Evolutionary conservation across 2,329 filamentous ascomycete genomes (phyloP), one percentile per base, ranked within the genome.

Genomic region (Cordyceps cicadae): DNA sequence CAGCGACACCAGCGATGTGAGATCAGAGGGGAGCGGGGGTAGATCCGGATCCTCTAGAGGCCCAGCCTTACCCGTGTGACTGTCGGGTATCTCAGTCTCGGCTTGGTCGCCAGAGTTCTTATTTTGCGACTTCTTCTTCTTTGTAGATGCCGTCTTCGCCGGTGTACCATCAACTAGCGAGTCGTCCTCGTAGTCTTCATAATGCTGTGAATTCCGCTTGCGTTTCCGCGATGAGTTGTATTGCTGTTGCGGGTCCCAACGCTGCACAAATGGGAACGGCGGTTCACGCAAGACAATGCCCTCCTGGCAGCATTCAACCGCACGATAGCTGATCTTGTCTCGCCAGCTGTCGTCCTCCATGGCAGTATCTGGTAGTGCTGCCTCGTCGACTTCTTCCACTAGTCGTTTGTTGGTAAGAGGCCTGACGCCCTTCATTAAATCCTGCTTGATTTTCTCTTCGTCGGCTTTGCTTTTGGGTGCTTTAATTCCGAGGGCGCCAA

Each of bases 211-310:
- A 74, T 67, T 63, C 37, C 79, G 76, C 69, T 87, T 86, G 59
- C 77, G 74, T 64, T 78, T 83, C 8, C 72, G 74, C 65, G 77
- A 76, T 5, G 67, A 68, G 2, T 70, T 70, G 55, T 68, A 74
- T 64, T 76, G 75, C 67, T 92, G 89, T 63, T 91, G 87, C 3
- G 84, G 81, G 72, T 96, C 90, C 93, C 92, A 97, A 52, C 89
- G 83, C 71, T 97, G 92, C 17, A 89, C 79, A 71, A 97, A 97
- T 0, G 92, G 92, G 68, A 95, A 97, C 0, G 92, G 90, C 0
- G 93, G 92, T 39, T 89, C 82, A 58, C 83, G 88, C 51, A 96
- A 77, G 37, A 81, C 76, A 45, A 90, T 75, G 5, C 80, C 82
- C 34, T 89, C 82, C n/a, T 89, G 81, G 63, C 86, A 84, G 72